phyloP scores from a whole-genome alignment of 345 rosid genomes.

The Boechera divaricarpa region DNA sequence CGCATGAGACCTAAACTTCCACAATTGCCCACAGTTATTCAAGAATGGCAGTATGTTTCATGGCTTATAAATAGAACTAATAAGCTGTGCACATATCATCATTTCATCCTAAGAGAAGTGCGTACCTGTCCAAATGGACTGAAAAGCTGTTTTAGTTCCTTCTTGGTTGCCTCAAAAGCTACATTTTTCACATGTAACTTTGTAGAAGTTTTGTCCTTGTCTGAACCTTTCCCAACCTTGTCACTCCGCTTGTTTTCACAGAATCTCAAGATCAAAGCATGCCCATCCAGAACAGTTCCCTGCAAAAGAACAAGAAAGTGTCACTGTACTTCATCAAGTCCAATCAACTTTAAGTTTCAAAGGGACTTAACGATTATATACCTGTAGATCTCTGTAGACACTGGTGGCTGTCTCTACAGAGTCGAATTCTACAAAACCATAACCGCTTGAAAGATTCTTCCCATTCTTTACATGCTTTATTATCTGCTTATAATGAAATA shows the following conservation, averaged over 20 bases:
- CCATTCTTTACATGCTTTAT: conserved; percentile 84
- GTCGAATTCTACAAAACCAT: conserved; percentile 92
- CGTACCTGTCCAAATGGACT: conserved; percentile 95
- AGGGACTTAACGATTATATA: conserved; percentile 39
- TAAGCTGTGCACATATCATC: not conserved
- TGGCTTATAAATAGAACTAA: not conserved
- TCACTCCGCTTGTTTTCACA: conserved; percentile 82
- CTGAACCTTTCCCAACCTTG: conserved; percentile 54
- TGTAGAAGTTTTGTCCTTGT: conserved; percentile 68
- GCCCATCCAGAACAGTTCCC: conserved; percentile 94
- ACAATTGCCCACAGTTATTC: not conserved
- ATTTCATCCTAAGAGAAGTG: conserved; percentile 5
- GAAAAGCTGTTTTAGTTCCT: conserved; percentile 86
- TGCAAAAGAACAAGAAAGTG: conserved; percentile 37
- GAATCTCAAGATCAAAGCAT: conserved; percentile 83
- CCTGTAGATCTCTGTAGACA: conserved; percentile 77
- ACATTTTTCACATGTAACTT: conserved; percentile 88
- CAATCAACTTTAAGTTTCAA: conserved; percentile 19
- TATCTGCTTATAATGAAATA: conserved; percentile 55
- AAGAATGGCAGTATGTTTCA: not conserved
- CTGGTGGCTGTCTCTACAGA: conserved; percentile 75
- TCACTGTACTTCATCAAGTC: conserved; percentile 4
- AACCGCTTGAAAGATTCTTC: conserved; percentile 83
- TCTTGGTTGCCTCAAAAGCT: conserved; percentile 94
- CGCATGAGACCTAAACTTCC: conserved; percentile 11